Base-by-base conservation (phyloP, 805 yeast species). In the Suhomyces kilbournensis region DNA sequence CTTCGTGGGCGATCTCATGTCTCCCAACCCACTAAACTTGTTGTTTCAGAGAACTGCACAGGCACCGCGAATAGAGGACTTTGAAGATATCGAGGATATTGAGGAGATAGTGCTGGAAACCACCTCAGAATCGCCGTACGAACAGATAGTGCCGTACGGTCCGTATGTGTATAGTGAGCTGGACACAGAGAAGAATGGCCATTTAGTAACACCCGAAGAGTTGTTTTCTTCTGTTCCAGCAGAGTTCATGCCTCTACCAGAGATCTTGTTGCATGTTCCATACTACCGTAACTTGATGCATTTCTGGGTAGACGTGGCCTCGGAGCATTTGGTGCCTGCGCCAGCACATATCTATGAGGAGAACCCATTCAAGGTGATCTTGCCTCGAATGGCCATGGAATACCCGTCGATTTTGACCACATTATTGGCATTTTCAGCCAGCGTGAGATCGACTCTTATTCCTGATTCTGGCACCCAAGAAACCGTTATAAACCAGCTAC, bases 321-420 rank as follows among this genome's bases (percentile, higher is more conserved):
- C 92, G 1, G 75, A 75, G 35, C 70, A 78, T 23, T 72, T 87
- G 17, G 88, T 85, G 5, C 91, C 92, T 0, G 84, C 88, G 0
- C 89, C 89, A 8, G 71, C 79, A 3, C 63, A 72, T 7, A 60
- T 77, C 1, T 84, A 84, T 59, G 71, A 67, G 19, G 82, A 80
- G 14, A 84, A 86, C 58, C 96, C 96, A 0, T 87, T 86, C 68
- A 77, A 78, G 54, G 77, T 77, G 10, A 70, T 85, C 7, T 66
- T 88, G 10, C 93, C 94, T 0, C 80, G 79, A 58, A 75, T 88
- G 78, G 90, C 93, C 1, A 71, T 84, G 76, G 74, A 76, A 22
- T 75, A 79, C 53, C 80, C 82, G 4, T 79, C 87, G 0, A 64
- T 87, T 14, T 65, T 86, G 56, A 76, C 88, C 1, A 70, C 86